A percentile compares a stretch with the other conserved stretches of the same genome.
Conservation (phyloP, 2,329 filamentous ascomycete genomes). For the Neoascochyta sp. region DNA sequence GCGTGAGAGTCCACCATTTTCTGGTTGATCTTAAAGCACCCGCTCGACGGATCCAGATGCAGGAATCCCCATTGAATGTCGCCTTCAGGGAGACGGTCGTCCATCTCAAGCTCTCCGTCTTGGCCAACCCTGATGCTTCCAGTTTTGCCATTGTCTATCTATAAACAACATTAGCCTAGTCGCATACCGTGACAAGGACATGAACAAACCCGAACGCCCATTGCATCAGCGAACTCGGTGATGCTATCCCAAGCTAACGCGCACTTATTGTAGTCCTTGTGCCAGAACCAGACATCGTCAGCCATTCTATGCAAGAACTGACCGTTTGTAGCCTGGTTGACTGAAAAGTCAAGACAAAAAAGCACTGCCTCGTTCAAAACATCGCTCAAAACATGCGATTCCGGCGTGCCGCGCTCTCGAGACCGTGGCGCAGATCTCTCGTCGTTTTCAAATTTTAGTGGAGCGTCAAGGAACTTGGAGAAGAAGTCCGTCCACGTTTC, state of each 20-base stretch:
- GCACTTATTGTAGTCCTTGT: conserved; percentile 42
- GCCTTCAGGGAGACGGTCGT: conserved; percentile 24
- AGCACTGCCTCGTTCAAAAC: conserved; percentile 48
- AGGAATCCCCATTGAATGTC: conserved; percentile 36
- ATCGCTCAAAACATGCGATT: conserved; percentile 47
- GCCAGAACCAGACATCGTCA: conserved; percentile 50
- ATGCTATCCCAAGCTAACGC: conserved; percentile 46
- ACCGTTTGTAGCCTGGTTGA: conserved; percentile 43
- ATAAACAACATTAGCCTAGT: conserved; percentile 1
- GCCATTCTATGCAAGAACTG: conserved; percentile 47
- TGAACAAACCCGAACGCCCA: conserved; percentile 37
- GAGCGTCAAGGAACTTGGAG: conserved; percentile 45
- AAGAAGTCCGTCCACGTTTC: conserved; percentile 46
- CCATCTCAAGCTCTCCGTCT: conserved; percentile 8
- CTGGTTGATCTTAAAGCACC: conserved; percentile 33
- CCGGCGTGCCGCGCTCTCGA: conserved; percentile 46
- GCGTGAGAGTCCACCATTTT: conserved; percentile 33
- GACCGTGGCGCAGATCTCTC: conserved; percentile 35
- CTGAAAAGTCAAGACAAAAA: conserved; percentile 47
- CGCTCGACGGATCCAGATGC: conserved; percentile 20
- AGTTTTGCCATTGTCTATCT: conserved; percentile 43
- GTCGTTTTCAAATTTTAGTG: conserved; percentile 43
- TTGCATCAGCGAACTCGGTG: conserved; percentile 41
- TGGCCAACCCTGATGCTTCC: conserved; percentile 39
- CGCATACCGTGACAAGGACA: not conserved